Conservation (phyloP, 176 grass and related monocot species). For the Oryza officinalis region DNA sequence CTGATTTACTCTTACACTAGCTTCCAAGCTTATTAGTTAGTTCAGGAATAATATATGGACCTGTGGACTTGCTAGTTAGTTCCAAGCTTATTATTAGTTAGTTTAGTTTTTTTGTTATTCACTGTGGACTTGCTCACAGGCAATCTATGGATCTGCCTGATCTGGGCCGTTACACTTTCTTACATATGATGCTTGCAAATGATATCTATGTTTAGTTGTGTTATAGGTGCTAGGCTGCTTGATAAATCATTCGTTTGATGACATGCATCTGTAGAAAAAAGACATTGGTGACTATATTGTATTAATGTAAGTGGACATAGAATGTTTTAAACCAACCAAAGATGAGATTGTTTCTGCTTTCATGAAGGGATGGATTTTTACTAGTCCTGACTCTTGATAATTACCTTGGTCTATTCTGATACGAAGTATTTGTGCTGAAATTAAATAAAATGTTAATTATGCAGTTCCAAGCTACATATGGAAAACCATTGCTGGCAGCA, state of each 20-base stretch:
- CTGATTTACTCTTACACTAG: neutral
- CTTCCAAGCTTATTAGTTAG: neutral
- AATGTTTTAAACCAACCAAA: neutral
- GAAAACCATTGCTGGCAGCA: conserved; percentile 89
- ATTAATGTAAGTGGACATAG: neutral
- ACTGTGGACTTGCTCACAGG: neutral
- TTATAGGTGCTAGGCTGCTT: conserved; percentile 16
- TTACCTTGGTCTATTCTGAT: conserved; percentile 23
- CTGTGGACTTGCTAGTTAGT: neutral
- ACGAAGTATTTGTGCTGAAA: conserved; percentile 14
- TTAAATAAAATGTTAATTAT: conserved; percentile 26
- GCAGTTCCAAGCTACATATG: conserved; percentile 95
- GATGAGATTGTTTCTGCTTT: neutral
- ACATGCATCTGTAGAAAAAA: conserved; percentile 2
- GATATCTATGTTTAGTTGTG: neutral
- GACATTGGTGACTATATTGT: neutral
- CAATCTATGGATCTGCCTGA: neutral
- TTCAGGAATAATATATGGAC: neutral
- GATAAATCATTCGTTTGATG: conserved; percentile 5
- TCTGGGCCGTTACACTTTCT: neutral
- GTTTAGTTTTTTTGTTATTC: neutral
- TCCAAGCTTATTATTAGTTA: no score
- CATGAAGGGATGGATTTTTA: conserved; percentile 1
- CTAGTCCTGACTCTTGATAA: neutral
- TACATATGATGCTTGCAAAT: neutral